Base-by-base conservation (phyloP, 257 asterid species). In the Craterostigma plantagineum region DNA sequence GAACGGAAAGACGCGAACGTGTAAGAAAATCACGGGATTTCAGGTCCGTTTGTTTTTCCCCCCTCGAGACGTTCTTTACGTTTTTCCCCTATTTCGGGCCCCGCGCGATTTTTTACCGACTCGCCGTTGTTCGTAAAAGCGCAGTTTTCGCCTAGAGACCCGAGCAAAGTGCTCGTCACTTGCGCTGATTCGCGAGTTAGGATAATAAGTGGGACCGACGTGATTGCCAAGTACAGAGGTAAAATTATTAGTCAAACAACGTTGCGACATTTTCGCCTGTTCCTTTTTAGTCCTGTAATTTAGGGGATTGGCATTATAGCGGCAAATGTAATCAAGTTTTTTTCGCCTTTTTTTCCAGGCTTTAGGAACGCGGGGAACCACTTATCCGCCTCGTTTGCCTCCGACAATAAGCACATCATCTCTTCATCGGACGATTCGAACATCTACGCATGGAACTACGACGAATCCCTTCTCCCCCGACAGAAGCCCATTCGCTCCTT, bases 121-220 rank as follows among this genome's bases (percentile, higher is more conserved):
- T 95, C 15, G 30, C 7, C 17, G 12, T 10, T 16, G 27, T 49
- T n/a, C n/a, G n/a, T n/a, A n/a, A n/a, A 46, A 38, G 37, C 68
- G 65, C 81, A 90, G 99, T 91, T 77, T 62, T 70, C 63, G 37
- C 84, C 94, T 1, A 77, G 66, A 55, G 99, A 91, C 27, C 58
- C 78, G 1, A 72, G 69, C 59, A 91, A 77, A 66, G 70, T 80
- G 45, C 44, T 91, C 77, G 92, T 91, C 33, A 73, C 91, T 43
- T 80, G 74, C 56, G 90, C 94, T 16, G 94, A 84, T 63, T 80
- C 96, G 40, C 73, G 73, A 52, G 78, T 84, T 57, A 73, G 90
- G 73, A 61, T 91, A 48, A 52, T 91, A 9, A 62, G 64, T 12
- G 82, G 93, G 53, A 41, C 38, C 62, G 64, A 73, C 53, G 82